Base-by-base conservation (phyloP, 2,329 filamentous ascomycete genomes). In the Phoma sp. region DNA sequence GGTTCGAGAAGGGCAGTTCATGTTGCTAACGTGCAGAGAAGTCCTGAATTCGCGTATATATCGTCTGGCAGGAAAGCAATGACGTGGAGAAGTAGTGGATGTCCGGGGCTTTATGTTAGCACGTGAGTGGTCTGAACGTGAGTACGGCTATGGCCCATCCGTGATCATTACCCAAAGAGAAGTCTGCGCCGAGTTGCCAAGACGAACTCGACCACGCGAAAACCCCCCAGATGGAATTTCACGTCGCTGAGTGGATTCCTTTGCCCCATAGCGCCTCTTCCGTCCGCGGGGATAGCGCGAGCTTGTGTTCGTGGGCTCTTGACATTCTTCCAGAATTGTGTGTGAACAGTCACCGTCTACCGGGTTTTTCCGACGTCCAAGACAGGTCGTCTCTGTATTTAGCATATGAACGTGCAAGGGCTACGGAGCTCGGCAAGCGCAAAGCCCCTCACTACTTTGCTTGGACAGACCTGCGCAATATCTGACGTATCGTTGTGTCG, bases 1-100 rank as follows among this genome's bases (percentile, higher is more conserved):
- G 36, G 61, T 67, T 46, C 41, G 36, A 23, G 68, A 70, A 23
- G 68, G 68, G 49, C 67, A 70, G 36, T 70, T 71, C 68, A 71
- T 71, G n/a, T 32, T 58, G 50, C 7, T 22, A 40, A 40, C 23
- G 44, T 13, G 8, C 6, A 11, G 3, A 44, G n/a, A 35, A 33
- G 23, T 27, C 30, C 7, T 41, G n/a, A 40, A n/a, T 9, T 27
- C 5, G 36, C 23, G 36, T 32, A 32, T 29, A 36, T 40, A 32
- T 35, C n/a, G 36, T 55, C 39, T 27, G 25, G 14, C 22, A 42
- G 33, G 36, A 30, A 30, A 59, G 35, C 39, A 58, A 64, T 59
- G 60, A 64, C 60, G 57, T 56, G 57, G 40, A 61, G 55, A 56
- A 25, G 14, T 35, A 49, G 39, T 51, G 55, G 58, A 41, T 14